These are phyloP conservation scores for Psilocybe azurescens DNA, from an alignment of 768 basidiomycete species.

Conservation along the genomic window DNA sequence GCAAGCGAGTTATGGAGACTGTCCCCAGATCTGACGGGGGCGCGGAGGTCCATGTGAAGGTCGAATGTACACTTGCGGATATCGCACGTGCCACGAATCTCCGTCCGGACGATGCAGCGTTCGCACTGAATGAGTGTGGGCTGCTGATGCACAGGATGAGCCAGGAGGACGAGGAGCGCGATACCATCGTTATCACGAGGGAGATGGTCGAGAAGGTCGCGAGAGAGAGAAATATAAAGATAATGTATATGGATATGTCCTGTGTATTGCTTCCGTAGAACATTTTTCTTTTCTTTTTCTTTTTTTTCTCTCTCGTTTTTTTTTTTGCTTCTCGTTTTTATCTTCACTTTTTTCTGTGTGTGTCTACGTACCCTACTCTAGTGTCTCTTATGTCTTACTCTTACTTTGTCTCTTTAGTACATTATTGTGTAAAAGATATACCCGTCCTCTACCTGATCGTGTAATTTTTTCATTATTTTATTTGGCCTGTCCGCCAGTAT, in stretches of 20 bases:
- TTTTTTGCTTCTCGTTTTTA: neutral
- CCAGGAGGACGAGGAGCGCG: slow-evolving; percentile 24
- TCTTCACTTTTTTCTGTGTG: neutral
- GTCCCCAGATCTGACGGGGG: slow-evolving; percentile 66
- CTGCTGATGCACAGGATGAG: slow-evolving; percentile 57
- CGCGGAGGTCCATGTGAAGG: slow-evolving; percentile 69
- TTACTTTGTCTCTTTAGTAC: neutral
- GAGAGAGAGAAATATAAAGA: slow-evolving; percentile 72
- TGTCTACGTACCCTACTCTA: neutral
- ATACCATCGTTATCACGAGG: slow-evolving; percentile 47
- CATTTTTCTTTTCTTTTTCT: slow-evolving; percentile 4
- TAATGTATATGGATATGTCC: slow-evolving; percentile 63
- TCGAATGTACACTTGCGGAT: slow-evolving; percentile 75
- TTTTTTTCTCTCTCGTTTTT: neutral
- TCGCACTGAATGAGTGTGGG: slow-evolving; percentile 88
- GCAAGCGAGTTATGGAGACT: slow-evolving; percentile 63
- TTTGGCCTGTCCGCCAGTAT: neutral
- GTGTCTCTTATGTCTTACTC: neutral
- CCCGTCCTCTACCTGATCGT: slow-evolving; percentile 6
- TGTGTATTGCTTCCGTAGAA: slow-evolving; percentile 54
- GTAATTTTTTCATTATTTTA: slow-evolving; percentile 2
- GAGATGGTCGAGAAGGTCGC: slow-evolving; percentile 59
- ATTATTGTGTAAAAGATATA: slow-evolving; percentile 18
- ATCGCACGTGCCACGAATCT: slow-evolving; percentile 84
- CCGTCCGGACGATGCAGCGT: slow-evolving; percentile 84